Base-by-base conservation (phyloP, 768 basidiomycete genomes). In the Suillus plorans region DNA sequence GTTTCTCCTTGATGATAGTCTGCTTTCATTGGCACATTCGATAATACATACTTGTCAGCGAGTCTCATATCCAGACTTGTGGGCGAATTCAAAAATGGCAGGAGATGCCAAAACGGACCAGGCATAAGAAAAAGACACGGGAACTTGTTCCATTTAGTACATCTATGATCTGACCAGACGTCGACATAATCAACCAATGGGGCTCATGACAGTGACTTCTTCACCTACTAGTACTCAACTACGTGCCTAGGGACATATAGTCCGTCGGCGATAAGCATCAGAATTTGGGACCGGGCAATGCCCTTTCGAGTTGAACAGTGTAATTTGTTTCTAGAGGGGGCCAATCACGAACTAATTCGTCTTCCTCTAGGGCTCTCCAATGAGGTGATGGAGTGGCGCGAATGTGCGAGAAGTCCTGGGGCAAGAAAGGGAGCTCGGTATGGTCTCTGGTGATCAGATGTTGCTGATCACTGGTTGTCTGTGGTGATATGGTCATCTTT, bases 341-440 rank as follows among this genome's bases (percentile, higher is more conserved):
- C 75, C 76, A 77, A 1, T 44, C 59, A 31, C 12, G 66, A 47
- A 73, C 61, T 47, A 64, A 31, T 5, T 60, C 53, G 14, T 66
- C 68, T 62, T 73, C 63, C 10, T 44, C 37, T 20, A 77, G 50
- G 9, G 2, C 36, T 20, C 67, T 67, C 89, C 91, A 95, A 74
- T 95, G 86, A 12, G 94, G 92, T 5, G 94, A 95, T 0, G 86
- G 87, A 1, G 89, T 87, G 5, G 83, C 71, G 39, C 87, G 81
- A 65, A 95, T 90, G 74, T 95, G 93, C 22, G 92, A 91, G 72
- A 96, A 96, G 68, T 96, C 94, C 70, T 90, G 90, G 20, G 94
- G 86, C 2, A 80, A 66, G n/a, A 82, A 70, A 62, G 82, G 57
- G 5, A 59, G 1, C 8, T 28, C 18, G 39, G 57, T 28, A 59